Conservation (phyloP, 176 grass and related monocot genomes). For the Musa schizocarpa region DNA sequence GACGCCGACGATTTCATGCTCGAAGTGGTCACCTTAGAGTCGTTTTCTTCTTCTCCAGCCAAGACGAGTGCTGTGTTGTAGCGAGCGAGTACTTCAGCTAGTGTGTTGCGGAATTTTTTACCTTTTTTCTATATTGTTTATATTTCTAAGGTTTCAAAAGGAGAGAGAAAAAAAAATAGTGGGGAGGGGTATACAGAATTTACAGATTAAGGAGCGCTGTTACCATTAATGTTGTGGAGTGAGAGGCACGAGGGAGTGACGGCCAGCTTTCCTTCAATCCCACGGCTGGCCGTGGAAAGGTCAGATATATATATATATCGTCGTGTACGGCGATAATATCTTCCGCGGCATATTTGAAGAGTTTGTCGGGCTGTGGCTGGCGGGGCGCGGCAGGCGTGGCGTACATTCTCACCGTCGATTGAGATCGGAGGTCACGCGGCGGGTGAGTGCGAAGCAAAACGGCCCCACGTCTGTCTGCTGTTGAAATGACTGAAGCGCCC, state of each 20-base stretch:
- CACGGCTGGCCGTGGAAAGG: background rate
- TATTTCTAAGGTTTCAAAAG: background rate
- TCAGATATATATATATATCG: background rate
- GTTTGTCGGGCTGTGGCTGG: background rate
- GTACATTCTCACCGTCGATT: background rate
- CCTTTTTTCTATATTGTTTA: background rate
- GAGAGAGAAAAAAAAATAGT: background rate
- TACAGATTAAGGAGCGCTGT: background rate
- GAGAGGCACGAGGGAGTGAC: background rate
- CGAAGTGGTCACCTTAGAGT: background rate
- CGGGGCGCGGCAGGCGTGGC: too few relatives aligned
- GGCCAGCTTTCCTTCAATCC: background rate
- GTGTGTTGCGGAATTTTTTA: background rate
- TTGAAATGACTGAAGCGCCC: background rate
- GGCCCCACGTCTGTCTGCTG: background rate
- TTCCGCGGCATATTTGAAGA: background rate
- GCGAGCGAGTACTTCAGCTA: background rate
- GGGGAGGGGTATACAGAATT: background rate
- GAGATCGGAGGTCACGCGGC: background rate
- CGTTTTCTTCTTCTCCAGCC: background rate
- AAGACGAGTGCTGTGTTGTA: background rate
- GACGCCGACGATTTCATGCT: slow-evolving; percentile 15
- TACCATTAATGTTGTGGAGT: background rate
- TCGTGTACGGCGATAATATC: background rate
- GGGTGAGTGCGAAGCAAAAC: background rate